phyloP scores from a whole-genome alignment of 2,329 filamentous ascomycete genomes.

The Mariannaea sp. region DNA sequence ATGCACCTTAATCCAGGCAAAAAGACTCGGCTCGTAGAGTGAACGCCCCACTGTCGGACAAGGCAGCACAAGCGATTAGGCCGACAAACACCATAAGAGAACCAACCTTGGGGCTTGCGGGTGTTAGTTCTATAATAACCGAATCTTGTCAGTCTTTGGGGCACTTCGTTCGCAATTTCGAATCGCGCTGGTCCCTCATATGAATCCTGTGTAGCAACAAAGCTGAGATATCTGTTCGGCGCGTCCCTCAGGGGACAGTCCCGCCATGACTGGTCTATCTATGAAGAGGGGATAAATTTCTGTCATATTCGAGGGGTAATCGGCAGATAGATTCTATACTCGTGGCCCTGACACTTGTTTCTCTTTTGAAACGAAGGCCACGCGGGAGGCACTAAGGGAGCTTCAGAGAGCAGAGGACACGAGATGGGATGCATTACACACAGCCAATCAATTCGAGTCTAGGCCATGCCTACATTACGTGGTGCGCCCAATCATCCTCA shows the following conservation, averaged over 20 bases:
- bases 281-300: too few species aligned
- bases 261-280: too few species aligned
- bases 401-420: background rate
- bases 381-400: background rate
- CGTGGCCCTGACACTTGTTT: background rate
- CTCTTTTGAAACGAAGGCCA: background rate
- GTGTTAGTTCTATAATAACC: slow-evolving; percentile 7
- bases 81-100: slow-evolving; percentile 29
- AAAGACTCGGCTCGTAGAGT: slow-evolving; percentile 19
- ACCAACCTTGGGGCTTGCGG: slow-evolving; percentile 24
- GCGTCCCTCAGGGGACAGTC: background rate
- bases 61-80: slow-evolving; percentile 21
- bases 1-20: background rate
- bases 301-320: too few species aligned
- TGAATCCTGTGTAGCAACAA: slow-evolving; percentile 3
- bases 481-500: background rate
- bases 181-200: background rate
- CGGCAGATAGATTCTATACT: background rate
- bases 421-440: background rate
- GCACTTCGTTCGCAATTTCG: slow-evolving; percentile 16
- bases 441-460: slow-evolving; percentile 3
- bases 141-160: slow-evolving; percentile 13
- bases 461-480: background rate
- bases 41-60: slow-evolving; percentile 28
- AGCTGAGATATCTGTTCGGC: slow-evolving; percentile 8